Evolutionary conservation across 1,284 basidiomycete genomes (phyloP).

Genomic region (Ganoderma meredithae): DNA sequence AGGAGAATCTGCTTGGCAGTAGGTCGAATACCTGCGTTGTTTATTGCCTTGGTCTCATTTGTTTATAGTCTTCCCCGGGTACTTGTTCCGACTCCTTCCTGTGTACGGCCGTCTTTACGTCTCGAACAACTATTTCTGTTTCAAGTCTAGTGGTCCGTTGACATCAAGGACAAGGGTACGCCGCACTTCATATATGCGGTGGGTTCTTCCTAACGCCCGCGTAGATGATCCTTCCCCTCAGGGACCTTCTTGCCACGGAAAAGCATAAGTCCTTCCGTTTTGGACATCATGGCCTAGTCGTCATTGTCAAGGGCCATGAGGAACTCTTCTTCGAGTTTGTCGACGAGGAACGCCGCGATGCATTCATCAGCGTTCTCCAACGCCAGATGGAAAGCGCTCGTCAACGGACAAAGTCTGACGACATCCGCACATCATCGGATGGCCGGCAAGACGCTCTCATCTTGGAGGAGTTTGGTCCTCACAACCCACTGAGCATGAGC

Average conservation of each 20-base stretch:
- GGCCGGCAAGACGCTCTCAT: slow-evolving; percentile 73
- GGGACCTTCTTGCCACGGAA: slow-evolving; percentile 86
- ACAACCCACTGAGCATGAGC: slow-evolving; percentile 43
- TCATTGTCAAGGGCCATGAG: slow-evolving; percentile 95
- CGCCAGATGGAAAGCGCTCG: slow-evolving; percentile 82
- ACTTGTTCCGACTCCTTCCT: slow-evolving; percentile 86
- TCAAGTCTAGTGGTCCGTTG: slow-evolving; percentile 83
- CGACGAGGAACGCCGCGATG: slow-evolving; percentile 78
- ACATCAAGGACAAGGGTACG: slow-evolving; percentile 80
- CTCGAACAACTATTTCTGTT: slow-evolving; percentile 89
- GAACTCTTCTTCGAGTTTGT: slow-evolving; percentile 97
- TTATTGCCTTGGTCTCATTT: slow-evolving; percentile 1
- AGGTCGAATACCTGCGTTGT: slow-evolving; percentile 43
- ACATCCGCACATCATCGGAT: slow-evolving; percentile 49
- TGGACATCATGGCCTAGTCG: slow-evolving; percentile 86
- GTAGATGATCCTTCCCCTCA: slow-evolving; percentile 94
- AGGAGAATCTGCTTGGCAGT: slow-evolving; percentile 89
- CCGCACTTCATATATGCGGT: slow-evolving; percentile 11
- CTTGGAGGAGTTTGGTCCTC: slow-evolving; percentile 75
- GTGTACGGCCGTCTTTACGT: slow-evolving; percentile 88
- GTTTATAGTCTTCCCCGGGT: slow-evolving; percentile 82
- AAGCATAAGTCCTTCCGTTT: slow-evolving; percentile 89
- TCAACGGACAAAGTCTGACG: slow-evolving; percentile 53
- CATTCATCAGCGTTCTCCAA: slow-evolving; percentile 80
- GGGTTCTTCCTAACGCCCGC: background rate